phyloP scores from a whole-genome alignment of 2,329 filamentous ascomycete species.

The Clarireedia paspali region DNA sequence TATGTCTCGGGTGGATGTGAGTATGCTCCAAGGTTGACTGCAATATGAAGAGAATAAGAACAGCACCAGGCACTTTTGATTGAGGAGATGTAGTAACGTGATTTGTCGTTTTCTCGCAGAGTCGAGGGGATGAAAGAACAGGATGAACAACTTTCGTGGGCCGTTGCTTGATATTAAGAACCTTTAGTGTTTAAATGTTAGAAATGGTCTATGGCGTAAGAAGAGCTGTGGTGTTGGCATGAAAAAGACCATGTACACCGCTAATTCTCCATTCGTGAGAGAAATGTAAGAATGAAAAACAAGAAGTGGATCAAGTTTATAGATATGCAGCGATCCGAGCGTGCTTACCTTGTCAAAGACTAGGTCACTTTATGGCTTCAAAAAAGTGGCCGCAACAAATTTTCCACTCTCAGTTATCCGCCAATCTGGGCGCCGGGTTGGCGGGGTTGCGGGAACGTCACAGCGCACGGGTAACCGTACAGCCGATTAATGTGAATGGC shows the following conservation, averaged over 20 bases:
- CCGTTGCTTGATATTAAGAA: background rate
- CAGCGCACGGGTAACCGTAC: constrained; percentile 24
- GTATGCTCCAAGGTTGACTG: constrained; percentile 13
- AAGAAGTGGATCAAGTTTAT: constrained; percentile 6
- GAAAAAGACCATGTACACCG: constrained; percentile 19
- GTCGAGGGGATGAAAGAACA: background rate
- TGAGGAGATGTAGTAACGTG: background rate
- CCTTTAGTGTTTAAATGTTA: constrained; percentile 7
- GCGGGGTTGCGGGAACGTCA: constrained; percentile 17
- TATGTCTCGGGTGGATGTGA: constrained; percentile 24
- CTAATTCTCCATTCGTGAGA: constrained; percentile 17
- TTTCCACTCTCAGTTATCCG: constrained; percentile 20
- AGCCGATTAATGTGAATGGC: constrained; percentile 17
- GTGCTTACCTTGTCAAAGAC: constrained; percentile 16
- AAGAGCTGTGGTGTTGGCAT: constrained; percentile 7
- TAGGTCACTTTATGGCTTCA: constrained; percentile 1
- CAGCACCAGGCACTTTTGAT: too few species aligned
- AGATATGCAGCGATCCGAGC: constrained; percentile 25
- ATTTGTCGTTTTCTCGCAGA: background rate
- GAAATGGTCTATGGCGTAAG: constrained; percentile 7
- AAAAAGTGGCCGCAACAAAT: constrained; percentile 4
- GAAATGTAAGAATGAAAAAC: constrained; percentile 10
- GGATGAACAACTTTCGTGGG: background rate
- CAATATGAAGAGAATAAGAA: constrained; percentile 10
- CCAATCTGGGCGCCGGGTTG: constrained; percentile 24